These are phyloP conservation scores for Paecilomyces formosus DNA, from an alignment of 2,329 filamentous ascomycete species.

Conservation along the genomic window DNA sequence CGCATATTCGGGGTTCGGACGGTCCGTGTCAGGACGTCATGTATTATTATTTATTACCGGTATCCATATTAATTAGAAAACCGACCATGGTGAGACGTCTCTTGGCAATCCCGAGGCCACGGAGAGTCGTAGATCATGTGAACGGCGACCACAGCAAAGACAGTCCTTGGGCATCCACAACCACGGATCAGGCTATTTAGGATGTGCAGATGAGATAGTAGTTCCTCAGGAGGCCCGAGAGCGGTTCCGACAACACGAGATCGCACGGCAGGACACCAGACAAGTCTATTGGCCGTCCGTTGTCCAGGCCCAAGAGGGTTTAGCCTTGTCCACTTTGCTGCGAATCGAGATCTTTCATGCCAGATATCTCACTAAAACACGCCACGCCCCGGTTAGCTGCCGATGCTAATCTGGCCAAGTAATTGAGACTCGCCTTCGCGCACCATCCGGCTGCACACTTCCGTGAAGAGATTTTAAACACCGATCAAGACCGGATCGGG, in stretches of 20 bases:
- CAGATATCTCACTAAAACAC: neutral
- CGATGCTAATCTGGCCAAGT: neutral
- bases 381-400: neutral
- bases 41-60: neutral
- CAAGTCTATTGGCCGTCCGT: neutral
- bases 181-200: neutral
- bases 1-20: neutral
- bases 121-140: neutral
- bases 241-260: neutral
- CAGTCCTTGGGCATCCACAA: neutral
- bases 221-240: neutral
- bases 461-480: neutral
- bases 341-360: neutral
- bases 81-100: neutral
- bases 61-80: neutral
- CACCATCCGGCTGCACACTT: neutral
- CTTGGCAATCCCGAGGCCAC: neutral
- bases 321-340: neutral
- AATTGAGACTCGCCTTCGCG: neutral
- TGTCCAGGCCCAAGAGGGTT: neutral
- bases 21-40: neutral
- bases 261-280: neutral
- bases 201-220: neutral
- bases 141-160: neutral
- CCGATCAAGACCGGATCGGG: neutral